Evolutionary conservation across 805 yeast species (phyloP).

Genomic region (Wickerhamiella galacta): DNA sequence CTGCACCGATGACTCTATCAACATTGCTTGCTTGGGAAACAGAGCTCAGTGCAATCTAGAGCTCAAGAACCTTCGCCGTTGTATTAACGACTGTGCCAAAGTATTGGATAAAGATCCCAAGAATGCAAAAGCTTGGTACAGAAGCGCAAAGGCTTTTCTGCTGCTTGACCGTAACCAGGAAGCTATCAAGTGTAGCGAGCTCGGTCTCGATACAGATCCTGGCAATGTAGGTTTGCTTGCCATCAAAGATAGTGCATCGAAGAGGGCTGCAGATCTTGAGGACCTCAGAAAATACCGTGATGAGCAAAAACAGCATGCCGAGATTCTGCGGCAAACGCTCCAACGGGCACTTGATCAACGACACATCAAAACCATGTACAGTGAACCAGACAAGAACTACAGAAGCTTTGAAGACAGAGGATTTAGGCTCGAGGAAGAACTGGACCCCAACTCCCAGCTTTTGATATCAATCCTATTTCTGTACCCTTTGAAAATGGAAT

Average conservation of each 20-base stretch:
- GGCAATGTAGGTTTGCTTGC: conserved; percentile 39
- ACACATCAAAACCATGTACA: conserved; percentile 21
- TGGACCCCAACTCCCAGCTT: conserved; percentile 44
- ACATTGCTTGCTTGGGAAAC: conserved; percentile 50
- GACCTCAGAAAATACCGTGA: conserved; percentile 18
- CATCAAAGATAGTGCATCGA: conserved; percentile 27
- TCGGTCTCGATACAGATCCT: conserved; percentile 33
- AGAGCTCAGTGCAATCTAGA: conserved; percentile 87
- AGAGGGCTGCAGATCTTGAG: conserved; percentile 20
- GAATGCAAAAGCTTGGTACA: conserved; percentile 68
- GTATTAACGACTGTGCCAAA: conserved; percentile 70
- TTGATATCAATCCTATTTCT: conserved; percentile 66
- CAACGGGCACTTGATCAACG: conserved; percentile 46
- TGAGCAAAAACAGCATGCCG: conserved; percentile 6
- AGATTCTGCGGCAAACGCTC: conserved; percentile 19
- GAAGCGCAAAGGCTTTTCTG: conserved; percentile 70
- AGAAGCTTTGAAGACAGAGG: conserved; percentile 27
- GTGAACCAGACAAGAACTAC: conserved; percentile 32
- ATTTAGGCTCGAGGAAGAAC: conserved; percentile 15
- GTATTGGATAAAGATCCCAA: conserved; percentile 42
- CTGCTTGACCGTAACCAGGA: conserved; percentile 55
- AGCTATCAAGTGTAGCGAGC: conserved; percentile 45
- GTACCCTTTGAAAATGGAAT: conserved; percentile 72
- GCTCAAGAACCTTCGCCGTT: conserved; percentile 64
- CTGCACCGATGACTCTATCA: conserved; percentile 25